Evolutionary conservation across 1,139 yeast genomes (phyloP).

Genomic region (Nadsonia starkeyi-henricii): DNA sequence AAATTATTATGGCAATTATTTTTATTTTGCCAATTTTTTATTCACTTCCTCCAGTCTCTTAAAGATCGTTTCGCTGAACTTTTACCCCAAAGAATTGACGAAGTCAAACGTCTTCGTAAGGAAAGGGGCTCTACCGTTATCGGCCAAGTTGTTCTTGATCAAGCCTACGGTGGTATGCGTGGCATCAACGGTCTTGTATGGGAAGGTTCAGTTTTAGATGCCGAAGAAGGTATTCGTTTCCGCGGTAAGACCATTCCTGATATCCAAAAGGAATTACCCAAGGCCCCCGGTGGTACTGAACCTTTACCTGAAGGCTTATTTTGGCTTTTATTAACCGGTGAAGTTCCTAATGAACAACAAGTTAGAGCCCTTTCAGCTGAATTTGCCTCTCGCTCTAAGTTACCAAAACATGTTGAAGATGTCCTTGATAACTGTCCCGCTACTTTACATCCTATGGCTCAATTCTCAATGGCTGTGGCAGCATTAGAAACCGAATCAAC

Average conservation of each 20-base stretch:
- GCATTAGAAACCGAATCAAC: constrained; percentile 55
- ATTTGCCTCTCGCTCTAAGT: constrained; percentile 41
- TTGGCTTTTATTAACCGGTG: constrained; percentile 51
- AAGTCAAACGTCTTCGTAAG: constrained; percentile 78
- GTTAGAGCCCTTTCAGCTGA: constrained; percentile 39
- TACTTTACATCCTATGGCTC: constrained; percentile 57
- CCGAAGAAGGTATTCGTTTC: constrained; percentile 96
- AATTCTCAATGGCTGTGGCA: constrained; percentile 49
- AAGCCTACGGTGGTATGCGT: constrained; percentile 99
- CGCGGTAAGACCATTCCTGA: constrained; percentile 98
- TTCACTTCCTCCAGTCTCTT: constrained; percentile 21
- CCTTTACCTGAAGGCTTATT: constrained; percentile 51
- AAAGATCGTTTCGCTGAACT: constrained; percentile 89
- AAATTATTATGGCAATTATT: too few relatives aligned
- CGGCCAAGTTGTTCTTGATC: constrained; percentile 88
- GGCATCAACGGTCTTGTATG: constrained; percentile 96
- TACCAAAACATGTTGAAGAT: constrained; percentile 41
- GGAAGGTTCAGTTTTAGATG: constrained; percentile 98
- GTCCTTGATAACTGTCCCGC: constrained; percentile 43
- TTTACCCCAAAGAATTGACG: constrained; percentile 84
- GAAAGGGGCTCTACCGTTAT: constrained; percentile 81
- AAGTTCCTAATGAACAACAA: constrained; percentile 44
- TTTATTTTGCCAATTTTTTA: background rate
- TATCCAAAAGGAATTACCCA: constrained; percentile 82
- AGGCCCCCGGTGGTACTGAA: constrained; percentile 69